phyloP scores from a whole-genome alignment of 176 grass and related monocot genomes.

The Triticum timopheevii region DNA sequence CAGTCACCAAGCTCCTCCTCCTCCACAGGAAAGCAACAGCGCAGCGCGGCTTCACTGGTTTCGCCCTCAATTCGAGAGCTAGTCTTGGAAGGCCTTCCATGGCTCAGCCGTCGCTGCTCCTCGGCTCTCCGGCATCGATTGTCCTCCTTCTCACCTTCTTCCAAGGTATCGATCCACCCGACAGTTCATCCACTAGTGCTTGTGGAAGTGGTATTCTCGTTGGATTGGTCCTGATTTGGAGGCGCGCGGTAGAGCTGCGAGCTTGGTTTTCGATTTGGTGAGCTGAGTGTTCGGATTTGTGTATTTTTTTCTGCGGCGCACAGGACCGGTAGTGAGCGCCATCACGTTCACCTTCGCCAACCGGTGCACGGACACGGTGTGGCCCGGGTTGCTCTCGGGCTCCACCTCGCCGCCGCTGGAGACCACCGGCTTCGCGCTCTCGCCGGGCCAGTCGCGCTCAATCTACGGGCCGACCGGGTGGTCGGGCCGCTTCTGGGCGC shows the following conservation, averaged over 20 bases:
- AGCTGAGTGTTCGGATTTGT: conserved; percentile 13
- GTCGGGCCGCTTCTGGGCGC: conserved; percentile 91
- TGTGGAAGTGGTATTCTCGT: neutral
- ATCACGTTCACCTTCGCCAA: conserved; percentile 89
- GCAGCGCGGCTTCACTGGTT: neutral
- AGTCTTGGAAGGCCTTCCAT: neutral
- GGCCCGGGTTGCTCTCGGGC: conserved; percentile 81
- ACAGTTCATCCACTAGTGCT: neutral
- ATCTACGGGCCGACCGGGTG: conserved; percentile 62
- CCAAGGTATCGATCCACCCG: conserved; percentile 26
- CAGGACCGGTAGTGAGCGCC: conserved; percentile 42
- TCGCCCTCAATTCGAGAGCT: neutral
- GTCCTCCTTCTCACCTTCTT: conserved; percentile 41
- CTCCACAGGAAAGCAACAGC: neutral
- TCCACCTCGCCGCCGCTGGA: conserved; percentile 63
- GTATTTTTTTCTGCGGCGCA: neutral
- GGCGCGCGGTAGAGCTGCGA: neutral
- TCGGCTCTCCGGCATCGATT: conserved; percentile 28
- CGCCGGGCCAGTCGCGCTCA: conserved; percentile 51
- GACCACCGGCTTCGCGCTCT: conserved; percentile 72
- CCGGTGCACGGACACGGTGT: conserved; percentile 71
- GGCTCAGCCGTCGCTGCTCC: conserved; percentile 14
- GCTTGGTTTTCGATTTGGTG: conserved; percentile 2
- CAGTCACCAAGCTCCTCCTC: neutral
- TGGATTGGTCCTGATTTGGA: neutral